Base-by-base conservation (phyloP, 2,329 filamentous ascomycete species). In the Onygenales sp. region DNA sequence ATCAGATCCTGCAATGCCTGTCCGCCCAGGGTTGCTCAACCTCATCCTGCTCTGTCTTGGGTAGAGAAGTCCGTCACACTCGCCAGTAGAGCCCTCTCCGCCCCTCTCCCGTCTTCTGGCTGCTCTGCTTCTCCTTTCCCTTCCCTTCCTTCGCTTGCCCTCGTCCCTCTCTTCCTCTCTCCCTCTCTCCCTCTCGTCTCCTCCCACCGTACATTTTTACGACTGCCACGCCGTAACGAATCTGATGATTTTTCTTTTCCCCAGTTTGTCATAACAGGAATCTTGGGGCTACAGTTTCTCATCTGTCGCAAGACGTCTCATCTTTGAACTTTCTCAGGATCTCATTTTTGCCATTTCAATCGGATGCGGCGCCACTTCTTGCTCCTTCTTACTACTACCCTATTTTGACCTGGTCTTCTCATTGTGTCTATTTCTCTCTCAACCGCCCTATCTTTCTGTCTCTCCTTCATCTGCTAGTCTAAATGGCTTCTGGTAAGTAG, bases 181-280 rank as follows among this genome's bases (percentile, higher is more conserved):
- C 52, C 49, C 43, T 1, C 57, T 50, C 40, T 48, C 53, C 55
- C 54, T 54, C 54, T 58, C 50, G 54, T 59, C 44, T 53, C 44
- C 48, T 59, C 58, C 55, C 56, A 52, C 54, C 51, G 52, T 61
- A 52, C 47, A 42, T 54, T 56, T 63, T 68, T 61, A 70, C 65
- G 68, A 70, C 61, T 68, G 49, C 42, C 52, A 56, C 46, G 54
- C 53, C 51, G 39, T 70, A 65, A 70, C 63, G 68, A 70, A 60
- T 62, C 59, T 66, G 62, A 70, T 52, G 54, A 49, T 54, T 56
- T 54, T 50, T 43, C 52, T 49, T 51, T 52, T 47, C 46, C 52
- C 45, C 40, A 31, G 42, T 47, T 50, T 39, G 14, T 52, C 46
- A 39, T 48, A 50, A 52, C 34, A 47, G 52, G 47, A 53, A 48